Conservation (phyloP, 306 rosid species). For the Trifolium repens region DNA sequence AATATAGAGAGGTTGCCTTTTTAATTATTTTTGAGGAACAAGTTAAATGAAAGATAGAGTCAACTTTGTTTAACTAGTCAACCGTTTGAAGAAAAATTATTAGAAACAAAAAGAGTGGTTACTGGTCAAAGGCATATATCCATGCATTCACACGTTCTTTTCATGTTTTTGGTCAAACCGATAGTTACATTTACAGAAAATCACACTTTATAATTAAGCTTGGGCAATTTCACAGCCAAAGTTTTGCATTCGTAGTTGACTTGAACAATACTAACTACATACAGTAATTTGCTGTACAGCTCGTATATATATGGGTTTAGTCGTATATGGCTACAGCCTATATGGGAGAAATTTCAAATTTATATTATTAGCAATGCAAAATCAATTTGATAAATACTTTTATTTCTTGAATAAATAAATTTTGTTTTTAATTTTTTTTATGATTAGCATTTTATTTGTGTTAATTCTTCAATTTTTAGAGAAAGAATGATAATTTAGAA, state of each 20-base stretch:
- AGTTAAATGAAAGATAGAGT: not conserved
- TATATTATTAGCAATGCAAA: not conserved
- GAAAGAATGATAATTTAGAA: too few species aligned
- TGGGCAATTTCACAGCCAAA: not conserved
- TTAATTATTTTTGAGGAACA: not conserved
- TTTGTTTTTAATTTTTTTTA: too few species aligned
- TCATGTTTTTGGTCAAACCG: not conserved
- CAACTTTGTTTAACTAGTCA: not conserved
- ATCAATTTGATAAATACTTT: constrained; percentile 4
- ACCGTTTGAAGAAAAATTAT: not conserved
- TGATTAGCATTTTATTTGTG: too few species aligned
- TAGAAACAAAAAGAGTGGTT: constrained; percentile 9
- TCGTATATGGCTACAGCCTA: constrained; percentile 7
- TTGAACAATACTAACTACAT: not conserved
- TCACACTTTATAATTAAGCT: not conserved
- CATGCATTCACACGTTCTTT: not conserved
- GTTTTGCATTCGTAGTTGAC: constrained; percentile 12
- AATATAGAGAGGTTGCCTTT: not conserved
- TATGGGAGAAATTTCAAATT: constrained; percentile 11
- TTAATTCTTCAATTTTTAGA: too few species aligned
- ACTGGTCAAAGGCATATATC: not conserved
- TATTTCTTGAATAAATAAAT: not conserved
- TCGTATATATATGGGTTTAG: constrained; percentile 3
- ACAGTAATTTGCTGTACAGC: constrained; percentile 10
- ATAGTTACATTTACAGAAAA: not conserved